A percentile compares a stretch with the other conserved stretches of the same genome.
phyloP scores from a whole-genome alignment of 208 protist species.

The Trichomonas vaginalis region DNA sequence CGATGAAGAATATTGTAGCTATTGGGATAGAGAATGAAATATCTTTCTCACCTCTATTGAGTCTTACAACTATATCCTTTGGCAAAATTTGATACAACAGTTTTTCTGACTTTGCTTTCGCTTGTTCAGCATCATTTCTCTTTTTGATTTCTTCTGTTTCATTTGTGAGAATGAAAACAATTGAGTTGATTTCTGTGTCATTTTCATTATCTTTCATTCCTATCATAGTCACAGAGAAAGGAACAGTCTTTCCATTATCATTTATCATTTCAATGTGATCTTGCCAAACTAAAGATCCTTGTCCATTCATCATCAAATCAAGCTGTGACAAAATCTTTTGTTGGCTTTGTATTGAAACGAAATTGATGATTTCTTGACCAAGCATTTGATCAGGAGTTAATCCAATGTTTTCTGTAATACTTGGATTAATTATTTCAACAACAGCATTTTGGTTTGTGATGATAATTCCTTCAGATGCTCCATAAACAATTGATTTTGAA shows the following conservation, averaged over 20 bases:
- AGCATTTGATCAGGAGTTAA: not conserved
- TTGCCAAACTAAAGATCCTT: not conserved
- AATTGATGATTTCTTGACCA: not conserved
- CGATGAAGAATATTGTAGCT: not conserved
- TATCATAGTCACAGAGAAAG: not conserved
- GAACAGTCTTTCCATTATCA: not conserved
- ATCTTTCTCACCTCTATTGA: not conserved
- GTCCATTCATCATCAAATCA: not conserved
- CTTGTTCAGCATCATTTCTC: not conserved
- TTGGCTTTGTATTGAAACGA: not conserved
- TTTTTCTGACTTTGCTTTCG: not conserved
- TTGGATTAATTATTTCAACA: not conserved
- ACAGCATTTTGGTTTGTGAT: not conserved
- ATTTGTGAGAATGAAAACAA: not conserved
- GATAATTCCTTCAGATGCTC: not conserved
- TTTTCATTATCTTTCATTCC: not conserved
- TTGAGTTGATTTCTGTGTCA: not conserved
- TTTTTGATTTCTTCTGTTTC: not conserved
- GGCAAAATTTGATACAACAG: no score
- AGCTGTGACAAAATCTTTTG: not conserved
- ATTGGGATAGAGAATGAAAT: not conserved
- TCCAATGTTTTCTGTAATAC: not conserved
- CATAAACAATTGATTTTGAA: not conserved
- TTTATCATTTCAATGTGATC: not conserved
- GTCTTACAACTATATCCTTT: no score